phyloP scores from a whole-genome alignment of 306 rosid species.

The Fagus sylvatica region DNA sequence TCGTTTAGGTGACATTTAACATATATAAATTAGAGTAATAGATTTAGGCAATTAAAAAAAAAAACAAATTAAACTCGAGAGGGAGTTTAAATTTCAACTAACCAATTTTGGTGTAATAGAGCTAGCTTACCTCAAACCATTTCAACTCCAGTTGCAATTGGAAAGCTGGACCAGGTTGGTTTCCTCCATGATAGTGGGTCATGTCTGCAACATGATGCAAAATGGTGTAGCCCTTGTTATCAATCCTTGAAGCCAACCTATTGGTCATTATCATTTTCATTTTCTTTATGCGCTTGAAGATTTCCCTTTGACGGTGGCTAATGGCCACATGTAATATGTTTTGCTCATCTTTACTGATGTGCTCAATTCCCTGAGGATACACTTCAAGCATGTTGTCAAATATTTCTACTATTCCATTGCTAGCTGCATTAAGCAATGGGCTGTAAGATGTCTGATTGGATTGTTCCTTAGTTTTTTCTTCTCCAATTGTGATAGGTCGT shows the following conservation, averaged over 20 bases:
- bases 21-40: too few species aligned
- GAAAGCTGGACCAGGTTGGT: neutral
- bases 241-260: neutral
- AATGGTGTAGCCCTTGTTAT: conserved; percentile 5
- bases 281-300: neutral
- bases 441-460: neutral
- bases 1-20: too few species aligned
- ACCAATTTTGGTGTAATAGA: neutral
- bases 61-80: too few species aligned
- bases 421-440: conserved; percentile 49
- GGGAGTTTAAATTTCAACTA: too few species aligned
- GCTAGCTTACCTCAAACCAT: conserved; percentile 7
- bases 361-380: conserved; percentile 24
- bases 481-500: too few species aligned
- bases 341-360: neutral
- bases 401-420: conserved; percentile 43
- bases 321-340: conserved; percentile 31
- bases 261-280: neutral
- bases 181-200: neutral
- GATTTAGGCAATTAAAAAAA: too few species aligned
- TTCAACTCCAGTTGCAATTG: neutral
- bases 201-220: conserved; percentile 15
- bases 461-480: neutral
- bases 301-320: conserved; percentile 28
- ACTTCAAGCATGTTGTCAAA: conserved; percentile 27